Evolutionary conservation across 208 protist genomes (phyloP).

Genomic region (Wallacemonas sp.): DNA sequence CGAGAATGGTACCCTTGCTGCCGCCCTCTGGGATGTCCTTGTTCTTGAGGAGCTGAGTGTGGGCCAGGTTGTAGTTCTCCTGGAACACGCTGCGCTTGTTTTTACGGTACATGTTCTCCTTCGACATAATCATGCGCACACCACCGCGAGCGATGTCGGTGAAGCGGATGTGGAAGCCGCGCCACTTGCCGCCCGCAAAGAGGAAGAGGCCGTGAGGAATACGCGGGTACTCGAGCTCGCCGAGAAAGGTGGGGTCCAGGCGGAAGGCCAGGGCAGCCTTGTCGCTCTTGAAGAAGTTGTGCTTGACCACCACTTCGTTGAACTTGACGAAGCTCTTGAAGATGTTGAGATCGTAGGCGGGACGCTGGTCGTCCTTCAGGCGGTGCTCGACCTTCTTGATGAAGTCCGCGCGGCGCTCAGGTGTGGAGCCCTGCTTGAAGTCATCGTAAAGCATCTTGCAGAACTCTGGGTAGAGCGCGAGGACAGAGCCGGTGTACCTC

Average conservation of each 20-base stretch:
- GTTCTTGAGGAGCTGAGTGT: conserved; percentile 96
- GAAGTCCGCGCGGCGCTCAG: conserved; percentile 55
- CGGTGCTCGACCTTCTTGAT: conserved; percentile 52
- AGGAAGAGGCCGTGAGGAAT: conserved; percentile 93
- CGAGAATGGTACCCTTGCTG: conserved; percentile 94
- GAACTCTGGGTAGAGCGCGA: conserved; percentile 82
- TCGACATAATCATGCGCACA: conserved; percentile 95
- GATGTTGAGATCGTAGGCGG: conserved; percentile 72
- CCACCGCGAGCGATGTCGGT: conserved; percentile 95
- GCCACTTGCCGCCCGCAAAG: conserved; percentile 92
- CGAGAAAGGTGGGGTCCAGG: conserved; percentile 83
- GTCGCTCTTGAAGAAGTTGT: conserved; percentile 95
- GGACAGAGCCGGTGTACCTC: conserved; percentile 76
- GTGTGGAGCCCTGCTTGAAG: conserved; percentile 75
- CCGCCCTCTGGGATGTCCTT: conserved; percentile 98
- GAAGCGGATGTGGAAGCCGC: conserved; percentile 97
- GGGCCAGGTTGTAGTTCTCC: conserved; percentile 97
- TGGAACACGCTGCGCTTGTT: conserved; percentile 94
- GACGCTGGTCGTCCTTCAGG: conserved; percentile 76
- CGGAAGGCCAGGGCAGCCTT: conserved; percentile 93
- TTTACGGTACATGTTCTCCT: conserved; percentile 80
- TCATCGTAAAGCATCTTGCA: conserved; percentile 89
- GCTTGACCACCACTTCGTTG: conserved; percentile 93
- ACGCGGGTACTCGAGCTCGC: conserved; percentile 74
- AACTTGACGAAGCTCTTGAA: conserved; percentile 90